Base-by-base conservation (phyloP, 208 protist genomes). In the Porcisia deanei region DNA sequence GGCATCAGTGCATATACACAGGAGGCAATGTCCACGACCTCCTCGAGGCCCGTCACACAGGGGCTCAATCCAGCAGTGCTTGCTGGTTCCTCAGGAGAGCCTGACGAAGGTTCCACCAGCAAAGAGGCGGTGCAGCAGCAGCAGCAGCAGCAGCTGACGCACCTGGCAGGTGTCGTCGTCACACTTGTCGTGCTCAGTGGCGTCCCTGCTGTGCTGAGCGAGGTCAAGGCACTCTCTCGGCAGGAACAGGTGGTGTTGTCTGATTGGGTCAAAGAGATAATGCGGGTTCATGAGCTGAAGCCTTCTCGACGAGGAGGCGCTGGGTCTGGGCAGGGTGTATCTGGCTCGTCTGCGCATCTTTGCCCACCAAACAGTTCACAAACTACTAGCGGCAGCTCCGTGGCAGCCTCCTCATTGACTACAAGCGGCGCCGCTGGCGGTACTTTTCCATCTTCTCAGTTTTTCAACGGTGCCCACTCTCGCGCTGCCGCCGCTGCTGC, bases 121-220 rank as follows among this genome's bases (percentile, higher is more conserved):
- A 58, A 52, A 12, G 52, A 9, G 6, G 54, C 49, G 55, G 68
- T 55, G 41, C 45, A 81, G 61, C 53, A 58, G 6, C 61, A 43
- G 41, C 45, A 81, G 61, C 53, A 58, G 6, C 61, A 43, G 58
- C 57, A 76, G 16, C 75, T 83, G 22, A 65, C 71, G 54, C 71
- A 84, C 63, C 65, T 92, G n/a, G 77, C 55, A 4, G 80, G 85
- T 25, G 57, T 90, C 22, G 84, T 89, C 64, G 59, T 91, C 57
- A 85, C 86, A 18, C 85, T 92, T 43, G 71, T 89, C 16, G 89
- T 92, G 63, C 79, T 95, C 25, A 86, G 85, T 64, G 91, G 91
- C 14, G 75, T 82, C 30, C 45, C 66, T 39, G 49, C 39, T 7
- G 71, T 91, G 18, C 25, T 93, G 52, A 58, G 74, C 22, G 61